Evolutionary conservation across 2,329 filamentous ascomycete genomes (phyloP).

Genomic region (Teratosphaeriaceae sp.): DNA sequence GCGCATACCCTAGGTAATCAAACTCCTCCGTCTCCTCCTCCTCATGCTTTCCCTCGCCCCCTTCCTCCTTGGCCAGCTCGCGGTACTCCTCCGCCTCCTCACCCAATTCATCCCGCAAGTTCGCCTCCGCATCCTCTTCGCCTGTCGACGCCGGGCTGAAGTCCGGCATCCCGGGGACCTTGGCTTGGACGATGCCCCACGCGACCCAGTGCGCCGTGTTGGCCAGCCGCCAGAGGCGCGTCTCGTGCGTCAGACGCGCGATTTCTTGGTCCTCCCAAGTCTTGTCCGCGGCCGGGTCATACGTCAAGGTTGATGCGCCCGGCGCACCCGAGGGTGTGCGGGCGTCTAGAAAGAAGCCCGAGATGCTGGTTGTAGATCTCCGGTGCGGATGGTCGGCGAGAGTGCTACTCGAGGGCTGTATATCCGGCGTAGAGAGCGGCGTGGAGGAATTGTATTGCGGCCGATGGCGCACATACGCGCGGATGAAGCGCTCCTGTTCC

Average conservation of each 20-base stretch:
- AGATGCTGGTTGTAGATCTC: slow-evolving; percentile 36
- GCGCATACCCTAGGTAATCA: slow-evolving; percentile 86
- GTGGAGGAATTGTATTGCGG: slow-evolving; percentile 53
- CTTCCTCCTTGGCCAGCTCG: slow-evolving; percentile 17
- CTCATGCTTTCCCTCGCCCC: slow-evolving; percentile 28
- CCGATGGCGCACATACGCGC: slow-evolving; percentile 77
- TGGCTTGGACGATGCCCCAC: slow-evolving; percentile 95
- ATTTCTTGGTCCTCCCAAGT: slow-evolving; percentile 57
- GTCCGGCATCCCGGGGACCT: slow-evolving; percentile 64
- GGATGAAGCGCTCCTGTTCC: slow-evolving; percentile 78
- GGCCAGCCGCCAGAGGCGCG: slow-evolving; percentile 75
- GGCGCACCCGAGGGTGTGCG: slow-evolving; percentile 46
- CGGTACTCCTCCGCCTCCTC: slow-evolving; percentile 23
- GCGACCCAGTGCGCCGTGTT: slow-evolving; percentile 89
- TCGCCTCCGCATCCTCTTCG: slow-evolving; percentile 20
- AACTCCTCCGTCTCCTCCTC: slow-evolving; percentile 67
- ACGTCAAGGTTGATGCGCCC: slow-evolving; percentile 1
- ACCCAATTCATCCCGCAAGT: slow-evolving; percentile 19
- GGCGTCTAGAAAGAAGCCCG: slow-evolving; percentile 71
- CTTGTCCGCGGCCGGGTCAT: slow-evolving; percentile 45
- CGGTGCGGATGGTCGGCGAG: slow-evolving; percentile 18
- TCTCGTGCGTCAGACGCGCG: slow-evolving; percentile 66
- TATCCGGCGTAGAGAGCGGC: slow-evolving; percentile 15
- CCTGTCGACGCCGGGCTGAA: slow-evolving; percentile 25
- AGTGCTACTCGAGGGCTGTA: slow-evolving; percentile 22